Base-by-base conservation (phyloP, 78 protist genomes). In the Ministeria vibrans region DNA sequence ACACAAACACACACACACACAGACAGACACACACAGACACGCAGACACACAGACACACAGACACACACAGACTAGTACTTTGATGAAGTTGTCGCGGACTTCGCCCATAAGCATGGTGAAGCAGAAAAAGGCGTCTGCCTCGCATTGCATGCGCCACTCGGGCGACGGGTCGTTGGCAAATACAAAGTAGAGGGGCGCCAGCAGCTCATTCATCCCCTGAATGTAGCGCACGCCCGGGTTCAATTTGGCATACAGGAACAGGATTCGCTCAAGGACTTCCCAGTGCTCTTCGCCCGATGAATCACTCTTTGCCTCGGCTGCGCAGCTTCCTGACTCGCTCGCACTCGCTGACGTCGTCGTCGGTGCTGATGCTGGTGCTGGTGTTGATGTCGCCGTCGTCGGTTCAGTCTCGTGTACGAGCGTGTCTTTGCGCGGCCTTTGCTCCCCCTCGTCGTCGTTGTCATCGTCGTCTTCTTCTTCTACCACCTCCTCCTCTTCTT, bases 101-200 rank as follows among this genome's bases (percentile, higher is more conserved):
- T 86, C 90, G 38, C 90, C 55, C 92, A 90, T 88, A n/a, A 93
- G 34, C 20, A 53, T 64, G 9, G 82, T 81, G 69, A 93, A 93
- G 78, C 92, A 90, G 75, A 76, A 90, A 84, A 90, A 93, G 11
- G 93, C 78, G 78, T 93, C 96, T 13, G 93, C 90, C 80, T 93
- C 96, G n/a, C 87, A 86, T 30, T 84, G 63, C 0, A 5, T 28
- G 30, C 46, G 15, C 81, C 62, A 38, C 51, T 49, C 55, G 11
- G 36, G 22, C 11, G 39, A 5, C 20, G 81, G 83, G n/a, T 89
- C 90, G 30, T n/a, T 76, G 41, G 88, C 88, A 41, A 86, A 86
- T 18, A 75, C 71, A 63, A 80, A 89, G 36, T 90, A 93, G 30
- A 93, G 71, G 5, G 88, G 94, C 41, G 86, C 94, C 15, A 90